Evolutionary conservation across 1,284 basidiomycete genomes (phyloP).

Genomic region (Cryptococcus amylolentus): DNA sequence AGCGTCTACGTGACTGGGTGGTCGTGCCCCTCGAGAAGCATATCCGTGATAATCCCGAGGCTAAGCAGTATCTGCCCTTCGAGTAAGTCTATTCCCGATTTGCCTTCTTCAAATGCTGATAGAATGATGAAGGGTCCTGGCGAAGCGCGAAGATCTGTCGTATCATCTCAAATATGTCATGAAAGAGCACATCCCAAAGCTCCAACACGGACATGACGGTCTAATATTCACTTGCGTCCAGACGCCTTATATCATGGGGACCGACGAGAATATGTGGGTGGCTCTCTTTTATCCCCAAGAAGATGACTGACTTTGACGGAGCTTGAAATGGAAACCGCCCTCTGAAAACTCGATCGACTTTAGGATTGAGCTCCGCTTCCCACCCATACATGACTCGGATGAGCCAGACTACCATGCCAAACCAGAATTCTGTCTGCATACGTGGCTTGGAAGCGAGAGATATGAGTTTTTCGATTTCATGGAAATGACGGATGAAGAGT

Average conservation of each 20-base stretch:
- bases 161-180: slow-evolving; percentile 87
- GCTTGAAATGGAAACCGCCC: slow-evolving; percentile 98
- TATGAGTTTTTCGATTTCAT: slow-evolving; percentile 88
- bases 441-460: slow-evolving; percentile 63
- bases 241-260: slow-evolving; percentile 80
- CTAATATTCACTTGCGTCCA: slow-evolving; percentile 93
- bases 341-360: slow-evolving; percentile 98
- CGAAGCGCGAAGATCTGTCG: slow-evolving; percentile 85
- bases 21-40: slow-evolving; percentile 73
- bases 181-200: slow-evolving; percentile 72
- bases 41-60: slow-evolving; percentile 63
- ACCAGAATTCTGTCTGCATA: slow-evolving; percentile 78
- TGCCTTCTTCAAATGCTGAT: neutral
- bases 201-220: slow-evolving; percentile 93
- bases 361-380: slow-evolving; percentile 88
- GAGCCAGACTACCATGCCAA: slow-evolving; percentile 78
- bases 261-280: slow-evolving; percentile 83
- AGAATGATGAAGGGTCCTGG: slow-evolving; percentile 60
- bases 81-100: slow-evolving; percentile 59
- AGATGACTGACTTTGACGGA: slow-evolving; percentile 40
- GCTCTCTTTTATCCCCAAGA: neutral
- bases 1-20: slow-evolving; percentile 82
- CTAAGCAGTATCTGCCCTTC: slow-evolving; percentile 66
- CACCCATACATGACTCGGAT: slow-evolving; percentile 57
- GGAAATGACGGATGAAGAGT: slow-evolving; percentile 82